A percentile compares a stretch with the other conserved stretches of the same genome.
These are phyloP conservation scores for Haplographium delicatum DNA, from an alignment of 495 filamentous ascomycete species.

Conservation along the genomic window DNA sequence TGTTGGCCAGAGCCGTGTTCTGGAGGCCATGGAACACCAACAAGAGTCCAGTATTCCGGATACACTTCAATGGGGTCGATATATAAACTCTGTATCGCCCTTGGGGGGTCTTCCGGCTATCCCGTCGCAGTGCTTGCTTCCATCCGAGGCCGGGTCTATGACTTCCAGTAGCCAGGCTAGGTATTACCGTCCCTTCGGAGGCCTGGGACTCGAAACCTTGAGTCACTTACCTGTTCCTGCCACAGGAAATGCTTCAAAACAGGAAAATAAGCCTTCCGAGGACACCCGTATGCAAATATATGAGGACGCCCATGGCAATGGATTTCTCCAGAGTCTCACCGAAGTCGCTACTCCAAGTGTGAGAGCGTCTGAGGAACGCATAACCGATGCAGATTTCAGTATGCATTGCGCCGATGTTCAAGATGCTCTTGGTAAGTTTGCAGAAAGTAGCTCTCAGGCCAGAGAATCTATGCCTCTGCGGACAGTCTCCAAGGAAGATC, in stretches of 20 bases:
- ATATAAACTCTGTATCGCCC: constrained; percentile 33
- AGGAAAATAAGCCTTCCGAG: neutral
- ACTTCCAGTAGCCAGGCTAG: constrained; percentile 38
- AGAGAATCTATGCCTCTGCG: neutral
- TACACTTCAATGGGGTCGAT: constrained; percentile 42
- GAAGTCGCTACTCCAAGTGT: constrained; percentile 22
- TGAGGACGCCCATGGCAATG: constrained; percentile 18
- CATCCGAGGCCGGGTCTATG: constrained; percentile 32
- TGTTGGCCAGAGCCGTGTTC: neutral
- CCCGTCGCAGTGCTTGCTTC: constrained; percentile 45
- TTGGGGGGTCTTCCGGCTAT: constrained; percentile 38
- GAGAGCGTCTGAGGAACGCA: constrained; percentile 13
- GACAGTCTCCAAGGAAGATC: neutral
- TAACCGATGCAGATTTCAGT: constrained; percentile 6
- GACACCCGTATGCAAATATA: constrained; percentile 19
- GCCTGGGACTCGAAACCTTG: constrained; percentile 26
- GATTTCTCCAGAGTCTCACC: constrained; percentile 21
- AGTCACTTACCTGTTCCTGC: constrained; percentile 24
- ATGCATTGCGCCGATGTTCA: constrained; percentile 18
- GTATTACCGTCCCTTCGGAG: constrained; percentile 41
- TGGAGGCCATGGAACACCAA: constrained; percentile 2
- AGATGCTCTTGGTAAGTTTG: constrained; percentile 14
- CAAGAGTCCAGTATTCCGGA: constrained; percentile 31
- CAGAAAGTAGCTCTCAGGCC: constrained; percentile 4
- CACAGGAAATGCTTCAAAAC: neutral